Evolutionary conservation across 208 protist species (phyloP).

Genomic region (Leishmania major): DNA sequence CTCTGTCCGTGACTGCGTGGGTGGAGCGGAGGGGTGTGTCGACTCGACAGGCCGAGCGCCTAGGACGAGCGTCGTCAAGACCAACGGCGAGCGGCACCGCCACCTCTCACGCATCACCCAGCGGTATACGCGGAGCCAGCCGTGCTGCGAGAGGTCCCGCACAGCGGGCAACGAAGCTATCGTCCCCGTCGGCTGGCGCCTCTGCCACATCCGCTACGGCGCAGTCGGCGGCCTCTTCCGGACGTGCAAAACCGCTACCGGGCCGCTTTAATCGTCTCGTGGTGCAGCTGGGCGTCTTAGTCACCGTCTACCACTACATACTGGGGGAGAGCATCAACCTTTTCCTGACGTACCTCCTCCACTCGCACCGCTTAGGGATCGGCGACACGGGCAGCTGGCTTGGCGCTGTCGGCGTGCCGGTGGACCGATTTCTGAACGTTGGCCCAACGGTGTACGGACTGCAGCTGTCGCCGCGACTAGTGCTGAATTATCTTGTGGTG

Average conservation of each 20-base stretch:
- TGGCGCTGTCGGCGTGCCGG: constrained; percentile 12
- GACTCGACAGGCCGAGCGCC: constrained; percentile 26
- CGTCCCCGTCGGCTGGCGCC: not conserved
- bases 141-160: not conserved
- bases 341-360: constrained; percentile 51
- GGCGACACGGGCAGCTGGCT: constrained; percentile 64
- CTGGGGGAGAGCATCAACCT: constrained; percentile 70
- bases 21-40: not conserved
- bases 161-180: not conserved
- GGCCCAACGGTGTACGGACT: constrained; percentile 51
- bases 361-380: constrained; percentile 54
- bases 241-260: constrained; percentile 33
- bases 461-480: constrained; percentile 55
- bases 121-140: not conserved
- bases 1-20: not conserved
- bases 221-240: not conserved
- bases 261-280: constrained; percentile 79
- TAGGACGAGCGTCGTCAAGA: not conserved
- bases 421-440: constrained; percentile 41
- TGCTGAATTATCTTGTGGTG: constrained; percentile 72
- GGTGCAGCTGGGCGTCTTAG: constrained; percentile 47
- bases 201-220: not conserved
- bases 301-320: constrained; percentile 67
- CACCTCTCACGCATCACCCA: not conserved
- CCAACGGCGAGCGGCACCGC: not conserved